phyloP scores from a whole-genome alignment of 2,329 filamentous ascomycete species.

The Colletotrichum sp. region DNA sequence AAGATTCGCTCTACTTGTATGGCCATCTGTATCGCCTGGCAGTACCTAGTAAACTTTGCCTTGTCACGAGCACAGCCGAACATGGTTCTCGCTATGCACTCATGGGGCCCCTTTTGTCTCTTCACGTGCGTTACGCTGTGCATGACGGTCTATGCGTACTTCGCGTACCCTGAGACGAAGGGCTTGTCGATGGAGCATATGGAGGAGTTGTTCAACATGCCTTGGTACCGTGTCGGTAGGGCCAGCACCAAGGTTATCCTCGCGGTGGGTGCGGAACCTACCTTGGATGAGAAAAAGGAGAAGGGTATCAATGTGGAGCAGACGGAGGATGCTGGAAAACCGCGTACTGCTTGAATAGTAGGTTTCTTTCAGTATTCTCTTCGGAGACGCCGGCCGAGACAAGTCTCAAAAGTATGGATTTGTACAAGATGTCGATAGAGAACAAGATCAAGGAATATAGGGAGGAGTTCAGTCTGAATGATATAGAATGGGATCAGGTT shows the following conservation, averaged over 20 bases:
- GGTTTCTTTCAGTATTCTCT: too few species aligned
- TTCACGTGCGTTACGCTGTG: not conserved
- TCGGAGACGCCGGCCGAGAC: not conserved
- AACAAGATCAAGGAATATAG: rapidly evolving
- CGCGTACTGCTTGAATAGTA: too few species aligned
- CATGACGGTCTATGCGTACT: slow-evolving; percentile 31
- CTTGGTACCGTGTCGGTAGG: not conserved
- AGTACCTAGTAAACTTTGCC: not conserved
- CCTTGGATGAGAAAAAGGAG: not conserved
- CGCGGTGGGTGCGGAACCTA: not conserved
- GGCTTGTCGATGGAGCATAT: slow-evolving; percentile 23
- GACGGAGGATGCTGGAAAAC: not conserved
- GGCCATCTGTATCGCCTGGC: not conserved
- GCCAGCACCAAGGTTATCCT: not conserved
- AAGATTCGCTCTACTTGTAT: not conserved
- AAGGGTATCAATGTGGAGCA: not conserved
- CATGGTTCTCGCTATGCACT: not conserved
- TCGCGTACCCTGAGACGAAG: slow-evolving; percentile 44
- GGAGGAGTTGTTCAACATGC: not conserved
- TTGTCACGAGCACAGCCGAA: not conserved
- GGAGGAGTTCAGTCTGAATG: not conserved
- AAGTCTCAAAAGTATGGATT: rapidly evolving
- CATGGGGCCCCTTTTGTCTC: not conserved
- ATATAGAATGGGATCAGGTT: rapidly evolving
- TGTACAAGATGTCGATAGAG: rapidly evolving